Base-by-base conservation (phyloP, 768 basidiomycete genomes). In the Tricholoma matsutake region DNA sequence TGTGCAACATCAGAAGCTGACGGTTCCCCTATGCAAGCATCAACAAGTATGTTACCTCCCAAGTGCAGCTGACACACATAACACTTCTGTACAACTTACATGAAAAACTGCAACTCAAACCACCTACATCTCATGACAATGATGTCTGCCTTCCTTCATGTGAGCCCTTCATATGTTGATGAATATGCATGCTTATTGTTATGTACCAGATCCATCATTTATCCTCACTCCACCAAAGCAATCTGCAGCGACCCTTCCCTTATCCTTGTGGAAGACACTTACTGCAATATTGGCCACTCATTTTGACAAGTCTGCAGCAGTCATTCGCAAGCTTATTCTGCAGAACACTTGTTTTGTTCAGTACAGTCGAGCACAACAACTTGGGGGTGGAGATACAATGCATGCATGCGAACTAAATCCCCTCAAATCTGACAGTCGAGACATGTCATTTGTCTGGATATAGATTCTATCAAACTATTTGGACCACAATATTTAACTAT, bases 401-500 rank as follows among this genome's bases (percentile, higher is more conserved):
- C 57, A 64, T 41, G 66, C 73, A 1, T 2, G 8, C 20, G 43
- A 45, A 3, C 8, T 45, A 20, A 9, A 6, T 10, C 43, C 43
- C 57, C 65, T 4, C 32, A 29, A 8, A 31, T 67, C 68, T 10
- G 72, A 74, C 53, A 29, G 47, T 6, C 60, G 71, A 5, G 75
- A 77, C 65, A 69, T 73, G 25, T 61, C 70, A 22, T 77, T 64
- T 69, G 68, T 78, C 16, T 57, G 70, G 41, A 75, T 78, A 66
- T 10, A 72, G 65, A 11, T 47, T 4, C 37, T 9, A 20, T 4
- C 20, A 10, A 20, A 20, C n/a, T 45, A 20, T 45, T 11, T n/a
- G n/a, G n/a, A n/a, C n/a, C n/a, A n/a, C n/a, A n/a, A n/a, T n/a
- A n/a, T n/a, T n/a, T n/a, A n/a, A n/a, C n/a, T n/a, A n/a, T n/a